Percentiles rank a stretch among this genome's conserved stretches.
These are phyloP conservation scores for Dendrobium huoshanense DNA, from an alignment of 106 monocot species.

Conservation along the genomic window DNA sequence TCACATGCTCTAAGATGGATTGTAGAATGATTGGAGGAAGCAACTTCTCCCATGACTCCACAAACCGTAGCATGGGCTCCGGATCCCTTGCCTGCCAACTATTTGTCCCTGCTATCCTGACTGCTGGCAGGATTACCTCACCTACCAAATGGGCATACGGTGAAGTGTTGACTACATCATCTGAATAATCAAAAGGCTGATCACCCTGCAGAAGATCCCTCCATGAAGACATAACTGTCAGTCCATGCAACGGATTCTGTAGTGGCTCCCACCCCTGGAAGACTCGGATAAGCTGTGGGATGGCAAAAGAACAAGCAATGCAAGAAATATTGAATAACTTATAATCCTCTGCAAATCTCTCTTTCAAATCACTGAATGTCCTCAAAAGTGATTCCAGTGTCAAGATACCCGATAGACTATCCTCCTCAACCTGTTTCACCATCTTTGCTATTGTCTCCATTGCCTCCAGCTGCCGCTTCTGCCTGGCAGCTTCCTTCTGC, in stretches of 20 bases:
- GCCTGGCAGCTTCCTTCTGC: slow-evolving; percentile 45
- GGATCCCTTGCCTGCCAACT: slow-evolving; percentile 88
- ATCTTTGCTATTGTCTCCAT: slow-evolving; percentile 57
- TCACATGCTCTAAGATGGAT: slow-evolving; percentile 71
- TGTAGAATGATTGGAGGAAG: slow-evolving; percentile 71
- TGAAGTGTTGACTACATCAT: slow-evolving; percentile 22
- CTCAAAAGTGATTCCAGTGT: slow-evolving; percentile 59
- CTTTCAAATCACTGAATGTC: slow-evolving; percentile 55
- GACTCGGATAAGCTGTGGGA: slow-evolving; percentile 60
- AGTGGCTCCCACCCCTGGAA: slow-evolving; percentile 93
- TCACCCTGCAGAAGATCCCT: slow-evolving; percentile 75
- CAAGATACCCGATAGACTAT: slow-evolving; percentile 39
- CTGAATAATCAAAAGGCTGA: slow-evolving; percentile 75
- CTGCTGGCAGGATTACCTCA: slow-evolving; percentile 75
- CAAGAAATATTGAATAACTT: slow-evolving; percentile 72
- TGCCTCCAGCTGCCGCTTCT: slow-evolving; percentile 62
- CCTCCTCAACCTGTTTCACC: slow-evolving; percentile 44
- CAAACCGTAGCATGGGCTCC: slow-evolving; percentile 83
- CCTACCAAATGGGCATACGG: slow-evolving; percentile 65
- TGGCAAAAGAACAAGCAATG: slow-evolving; percentile 69
- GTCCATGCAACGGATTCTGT: slow-evolving; percentile 62
- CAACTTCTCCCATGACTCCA: slow-evolving; percentile 72
- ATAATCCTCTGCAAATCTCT: slow-evolving; percentile 55
- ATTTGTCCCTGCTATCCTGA: slow-evolving; percentile 81
- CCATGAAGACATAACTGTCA: slow-evolving; percentile 62